These are phyloP conservation scores for Fraxinus quadrangulata DNA, from an alignment of 257 asterid species.

Conservation along the genomic window DNA sequence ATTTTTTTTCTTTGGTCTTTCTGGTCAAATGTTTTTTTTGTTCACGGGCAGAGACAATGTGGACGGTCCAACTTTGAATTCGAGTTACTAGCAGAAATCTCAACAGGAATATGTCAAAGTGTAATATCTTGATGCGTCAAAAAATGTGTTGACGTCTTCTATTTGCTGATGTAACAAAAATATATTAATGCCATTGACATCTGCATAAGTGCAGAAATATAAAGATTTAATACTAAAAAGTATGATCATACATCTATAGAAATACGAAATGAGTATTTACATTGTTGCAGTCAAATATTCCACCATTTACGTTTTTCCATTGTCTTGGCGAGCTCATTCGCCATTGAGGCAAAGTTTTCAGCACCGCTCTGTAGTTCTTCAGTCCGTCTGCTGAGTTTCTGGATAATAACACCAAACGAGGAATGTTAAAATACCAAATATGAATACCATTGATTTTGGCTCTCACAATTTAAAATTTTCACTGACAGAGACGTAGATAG, in stretches of 20 bases:
- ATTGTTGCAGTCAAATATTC: conserved; percentile 45
- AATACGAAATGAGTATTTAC: neutral
- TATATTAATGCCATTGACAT: no score
- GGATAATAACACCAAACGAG: conserved; percentile 16
- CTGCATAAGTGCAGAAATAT: neutral
- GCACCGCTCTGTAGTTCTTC: conserved; percentile 82
- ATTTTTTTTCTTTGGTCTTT: neutral
- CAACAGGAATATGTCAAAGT: no score
- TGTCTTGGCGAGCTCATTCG: conserved; percentile 69
- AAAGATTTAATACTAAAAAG: no score
- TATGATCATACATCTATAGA: neutral
- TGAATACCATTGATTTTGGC: neutral
- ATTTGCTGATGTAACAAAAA: no score
- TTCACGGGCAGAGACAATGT: no score
- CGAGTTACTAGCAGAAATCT: no score
- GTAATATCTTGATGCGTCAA: no score
- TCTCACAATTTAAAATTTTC: neutral
- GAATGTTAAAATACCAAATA: neutral
- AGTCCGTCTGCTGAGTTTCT: conserved; percentile 62
- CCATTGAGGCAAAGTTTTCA: conserved; percentile 68
- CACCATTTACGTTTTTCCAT: conserved; percentile 92
- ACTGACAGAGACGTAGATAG: neutral
- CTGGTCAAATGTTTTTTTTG: neutral
- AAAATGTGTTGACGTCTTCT: no score
- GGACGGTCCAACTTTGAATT: no score